These are phyloP conservation scores for Globisporangium middletonii DNA, from an alignment of 352 stramenopile species.

Conservation along the genomic window DNA sequence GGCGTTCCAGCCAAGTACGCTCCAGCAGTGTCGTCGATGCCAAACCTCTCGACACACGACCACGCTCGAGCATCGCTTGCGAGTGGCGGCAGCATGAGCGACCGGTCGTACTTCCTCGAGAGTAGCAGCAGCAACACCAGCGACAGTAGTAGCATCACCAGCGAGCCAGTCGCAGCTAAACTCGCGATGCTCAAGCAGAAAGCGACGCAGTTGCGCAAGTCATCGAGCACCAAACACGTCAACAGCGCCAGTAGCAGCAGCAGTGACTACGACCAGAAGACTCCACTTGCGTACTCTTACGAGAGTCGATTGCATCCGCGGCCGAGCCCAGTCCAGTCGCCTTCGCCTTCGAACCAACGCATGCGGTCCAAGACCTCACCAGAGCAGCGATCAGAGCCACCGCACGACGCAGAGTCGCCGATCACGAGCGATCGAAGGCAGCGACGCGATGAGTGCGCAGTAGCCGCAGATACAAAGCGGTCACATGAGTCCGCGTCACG, in stretches of 20 bases:
- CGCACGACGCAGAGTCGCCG: background rate
- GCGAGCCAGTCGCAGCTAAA: constrained; percentile 24
- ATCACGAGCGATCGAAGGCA: background rate
- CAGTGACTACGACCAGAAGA: background rate
- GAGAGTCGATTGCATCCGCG: background rate
- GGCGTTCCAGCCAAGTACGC: background rate
- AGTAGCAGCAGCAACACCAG: background rate
- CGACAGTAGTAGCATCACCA: background rate
- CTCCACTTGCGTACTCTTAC: background rate
- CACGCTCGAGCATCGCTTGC: constrained; percentile 1
- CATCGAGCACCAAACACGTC: constrained; percentile 32
- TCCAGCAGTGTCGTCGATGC: background rate
- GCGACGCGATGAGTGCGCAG: background rate
- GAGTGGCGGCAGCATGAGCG: constrained; percentile 23
- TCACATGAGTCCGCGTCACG: background rate
- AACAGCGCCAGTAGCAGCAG: background rate
- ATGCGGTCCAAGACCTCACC: constrained; percentile 12
- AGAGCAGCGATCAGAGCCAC: background rate
- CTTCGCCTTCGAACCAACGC: background rate
- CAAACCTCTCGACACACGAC: background rate
- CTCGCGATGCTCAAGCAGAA: constrained; percentile 58
- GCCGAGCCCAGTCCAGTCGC: no score
- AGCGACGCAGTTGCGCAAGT: constrained; percentile 37
- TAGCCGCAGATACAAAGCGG: background rate
- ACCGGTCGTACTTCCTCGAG: constrained; percentile 32